Evolutionary conservation across 192 early-diverging fungal species (phyloP).

Genomic region (Mortierella alpina): DNA sequence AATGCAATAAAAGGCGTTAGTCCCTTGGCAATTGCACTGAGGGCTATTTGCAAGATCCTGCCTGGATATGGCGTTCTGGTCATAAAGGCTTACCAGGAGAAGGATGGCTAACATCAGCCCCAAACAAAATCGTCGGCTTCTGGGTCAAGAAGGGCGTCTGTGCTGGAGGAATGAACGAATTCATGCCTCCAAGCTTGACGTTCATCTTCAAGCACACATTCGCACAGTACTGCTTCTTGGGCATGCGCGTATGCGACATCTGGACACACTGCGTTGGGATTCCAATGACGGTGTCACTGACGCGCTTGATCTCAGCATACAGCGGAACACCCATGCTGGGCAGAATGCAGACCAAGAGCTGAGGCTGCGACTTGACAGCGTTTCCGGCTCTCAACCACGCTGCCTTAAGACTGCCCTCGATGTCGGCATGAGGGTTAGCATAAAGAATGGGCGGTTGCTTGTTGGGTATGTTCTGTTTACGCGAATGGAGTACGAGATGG

Average conservation of each 20-base stretch:
- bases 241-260: slow-evolving; percentile 75
- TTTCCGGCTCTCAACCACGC: slow-evolving; percentile 77
- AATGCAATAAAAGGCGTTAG: neutral
- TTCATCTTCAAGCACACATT: slow-evolving; percentile 96
- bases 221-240: slow-evolving; percentile 88
- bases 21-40: slow-evolving; percentile 19
- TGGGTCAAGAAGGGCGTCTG: slow-evolving; percentile 72
- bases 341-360: slow-evolving; percentile 89
- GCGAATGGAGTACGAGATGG: no score
- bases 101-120: slow-evolving; percentile 93
- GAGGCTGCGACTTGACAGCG: slow-evolving; percentile 73
- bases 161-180: slow-evolving; percentile 67
- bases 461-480: slow-evolving; percentile 51
- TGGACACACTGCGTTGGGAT: slow-evolving; percentile 93
- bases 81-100: slow-evolving; percentile 63
- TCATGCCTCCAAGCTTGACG: slow-evolving; percentile 91
- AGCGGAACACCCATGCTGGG: slow-evolving; percentile 82
- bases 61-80: no score
- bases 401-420: slow-evolving; percentile 73
- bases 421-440: slow-evolving; percentile 71
- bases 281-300: slow-evolving; percentile 89
- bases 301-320: slow-evolving; percentile 90
- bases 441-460: slow-evolving; percentile 59
- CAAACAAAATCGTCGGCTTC: slow-evolving; percentile 84
- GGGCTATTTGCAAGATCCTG: no score